Evolutionary conservation across 1,284 basidiomycete species (phyloP).

Genomic region (Agroathelia rolfsii): DNA sequence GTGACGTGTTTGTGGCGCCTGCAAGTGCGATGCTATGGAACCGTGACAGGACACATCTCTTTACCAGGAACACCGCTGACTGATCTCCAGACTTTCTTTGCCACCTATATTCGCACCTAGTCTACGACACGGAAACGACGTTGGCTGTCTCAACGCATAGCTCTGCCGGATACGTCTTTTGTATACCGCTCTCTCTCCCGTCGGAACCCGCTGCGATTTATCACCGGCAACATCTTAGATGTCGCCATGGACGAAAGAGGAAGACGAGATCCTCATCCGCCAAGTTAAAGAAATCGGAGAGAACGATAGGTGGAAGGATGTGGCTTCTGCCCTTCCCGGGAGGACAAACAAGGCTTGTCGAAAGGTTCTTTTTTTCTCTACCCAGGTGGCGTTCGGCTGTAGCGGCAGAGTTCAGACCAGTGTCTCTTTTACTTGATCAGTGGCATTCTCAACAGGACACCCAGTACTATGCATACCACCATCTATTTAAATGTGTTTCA

Average conservation of each 20-base stretch:
- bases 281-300: conserved; percentile 57
- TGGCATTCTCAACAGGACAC: no score
- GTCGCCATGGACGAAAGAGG: conserved; percentile 55
- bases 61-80: conserved; percentile 12
- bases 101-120: conserved; percentile 1
- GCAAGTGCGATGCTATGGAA: conserved; percentile 1
- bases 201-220: conserved; percentile 6
- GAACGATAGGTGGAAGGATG: conserved; percentile 65
- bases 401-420: no score
- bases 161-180: neutral
- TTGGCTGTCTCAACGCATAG: neutral
- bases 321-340: conserved; percentile 54
- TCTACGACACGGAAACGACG: neutral
- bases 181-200: conserved; percentile 3
- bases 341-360: conserved; percentile 74
- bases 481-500: no score
- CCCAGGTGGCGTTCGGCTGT: no score
- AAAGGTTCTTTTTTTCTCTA: conserved; percentile 39
- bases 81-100: neutral
- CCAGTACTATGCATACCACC: no score
- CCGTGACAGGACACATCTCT: no score
- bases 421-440: no score
- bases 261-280: conserved; percentile 52
- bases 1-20: neutral
- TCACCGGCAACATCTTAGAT: conserved; percentile 9